Base-by-base conservation (phyloP, 306 rosid species). In the Fagus sylvatica region DNA sequence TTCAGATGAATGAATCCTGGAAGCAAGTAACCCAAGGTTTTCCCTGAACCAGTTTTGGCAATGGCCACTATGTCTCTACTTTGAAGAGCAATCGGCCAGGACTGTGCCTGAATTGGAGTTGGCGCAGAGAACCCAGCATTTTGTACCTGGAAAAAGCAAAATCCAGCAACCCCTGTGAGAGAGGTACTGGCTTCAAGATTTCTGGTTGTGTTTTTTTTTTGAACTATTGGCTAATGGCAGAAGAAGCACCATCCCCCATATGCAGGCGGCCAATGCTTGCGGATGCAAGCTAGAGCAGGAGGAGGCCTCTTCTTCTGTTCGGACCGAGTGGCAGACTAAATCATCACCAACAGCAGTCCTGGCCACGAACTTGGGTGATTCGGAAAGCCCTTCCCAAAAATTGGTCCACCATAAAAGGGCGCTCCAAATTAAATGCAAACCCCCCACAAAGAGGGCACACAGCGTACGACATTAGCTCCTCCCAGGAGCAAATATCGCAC, bases 381-480 rank as follows among this genome's bases (percentile, higher is more conserved):
- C 86, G 86, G 96, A 93, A 96, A 89, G 96, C 98, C 99, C 94
- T 87, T 89, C 94, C 78, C 88, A 88, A 88, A 82, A 86, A 80
- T 84, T 85, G 91, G 97, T 91, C 98, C 96, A 96, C 97, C 94
- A 69, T 79, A 90, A 34, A 85, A 89, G 97, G 97, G 91, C 94
- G 86, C 99, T 93, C 97, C 98, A 89, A 96, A 91, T 77, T 81
- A 96, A 89, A 87, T 81, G 93, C 91, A 85, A 87, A 93, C 94
- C 98, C 97, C 89, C 87, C 80, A 84, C 86, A 86, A 86, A 78
- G 87, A 90, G 98, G 99, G 97, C 96, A 87, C 96, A 90, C 97
- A 96, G 84, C 90, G 99, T 96, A 96, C 99, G 99, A 96, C 99
- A 96, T 96, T 93, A 90, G 99, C 99, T 93, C 99, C 99, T 87